These are phyloP conservation scores for Cyclocybe aegerita DNA, from an alignment of 768 basidiomycete species.

Conservation along the genomic window DNA sequence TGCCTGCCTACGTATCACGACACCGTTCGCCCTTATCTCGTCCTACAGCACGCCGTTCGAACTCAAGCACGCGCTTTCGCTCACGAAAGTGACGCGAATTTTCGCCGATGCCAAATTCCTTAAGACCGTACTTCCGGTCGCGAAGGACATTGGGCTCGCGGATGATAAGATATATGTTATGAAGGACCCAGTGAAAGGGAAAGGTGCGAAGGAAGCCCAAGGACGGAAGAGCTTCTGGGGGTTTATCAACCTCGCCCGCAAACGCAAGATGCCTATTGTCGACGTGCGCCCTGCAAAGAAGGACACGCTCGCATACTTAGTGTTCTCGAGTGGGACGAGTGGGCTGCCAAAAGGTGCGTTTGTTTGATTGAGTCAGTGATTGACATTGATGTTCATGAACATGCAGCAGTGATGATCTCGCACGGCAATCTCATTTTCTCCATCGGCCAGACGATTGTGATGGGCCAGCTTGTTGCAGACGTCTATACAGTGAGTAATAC, in stretches of 20 bases:
- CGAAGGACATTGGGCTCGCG: conserved; percentile 33
- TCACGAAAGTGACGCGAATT: conserved; percentile 31
- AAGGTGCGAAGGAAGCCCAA: conserved; percentile 14
- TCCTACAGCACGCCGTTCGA: conserved; percentile 38
- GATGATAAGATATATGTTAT: conserved; percentile 49
- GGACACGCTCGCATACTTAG: conserved; percentile 65
- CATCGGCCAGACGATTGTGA: conserved; percentile 34
- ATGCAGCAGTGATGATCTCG: conserved; percentile 68
- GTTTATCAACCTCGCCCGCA: conserved; percentile 39
- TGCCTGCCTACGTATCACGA: conserved; percentile 28
- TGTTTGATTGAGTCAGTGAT: neutral
- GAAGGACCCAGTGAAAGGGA: conserved; percentile 37
- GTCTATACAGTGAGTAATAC: conserved; percentile 36
- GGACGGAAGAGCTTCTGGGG: conserved; percentile 44
- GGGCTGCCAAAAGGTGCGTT: conserved; percentile 68
- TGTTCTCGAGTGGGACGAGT: conserved; percentile 79
- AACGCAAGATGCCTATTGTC: conserved; percentile 36
- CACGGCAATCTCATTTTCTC: conserved; percentile 61
- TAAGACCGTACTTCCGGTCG: conserved; percentile 27
- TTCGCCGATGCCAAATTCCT: conserved; percentile 34
- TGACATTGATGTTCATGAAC: neutral
- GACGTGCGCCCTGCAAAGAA: conserved; percentile 43
- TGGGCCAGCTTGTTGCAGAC: conserved; percentile 27
- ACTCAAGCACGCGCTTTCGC: conserved; percentile 31
- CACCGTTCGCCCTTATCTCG: conserved; percentile 34